Percentiles rank a stretch among this genome's conserved stretches.
Evolutionary conservation across 2,329 filamentous ascomycete genomes (phyloP).

Genomic region (Alternaria sp.): DNA sequence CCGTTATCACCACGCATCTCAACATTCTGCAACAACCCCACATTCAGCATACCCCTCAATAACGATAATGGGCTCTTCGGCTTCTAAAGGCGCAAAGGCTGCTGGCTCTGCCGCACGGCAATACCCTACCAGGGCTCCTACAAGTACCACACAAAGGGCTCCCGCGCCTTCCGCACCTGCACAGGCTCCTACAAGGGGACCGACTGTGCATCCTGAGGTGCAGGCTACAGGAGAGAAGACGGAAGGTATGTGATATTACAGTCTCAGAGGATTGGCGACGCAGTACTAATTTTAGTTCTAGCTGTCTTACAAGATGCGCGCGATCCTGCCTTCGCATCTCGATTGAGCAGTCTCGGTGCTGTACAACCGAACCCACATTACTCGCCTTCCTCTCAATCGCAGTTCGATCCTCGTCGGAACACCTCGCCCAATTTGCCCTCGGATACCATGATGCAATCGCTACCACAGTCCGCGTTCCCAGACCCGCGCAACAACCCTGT

Average conservation of each 20-base stretch:
- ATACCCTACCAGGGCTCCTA: constrained; percentile 62
- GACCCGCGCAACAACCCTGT: constrained; percentile 61
- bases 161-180: constrained; percentile 42
- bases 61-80: constrained; percentile 64
- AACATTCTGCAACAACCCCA: constrained; percentile 29
- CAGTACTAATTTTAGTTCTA: constrained; percentile 30
- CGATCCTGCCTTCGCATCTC: constrained; percentile 77
- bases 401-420: constrained; percentile 46
- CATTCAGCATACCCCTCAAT: constrained; percentile 14
- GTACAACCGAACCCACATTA: constrained; percentile 66
- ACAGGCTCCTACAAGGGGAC: constrained; percentile 46
- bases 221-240: constrained; percentile 51
- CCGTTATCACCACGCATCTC: constrained; percentile 37
- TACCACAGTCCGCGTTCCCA: constrained; percentile 43
- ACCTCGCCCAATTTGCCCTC: constrained; percentile 34
- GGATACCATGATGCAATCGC: constrained; percentile 44
- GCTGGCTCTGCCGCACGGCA: constrained; percentile 62
- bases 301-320: constrained; percentile 68
- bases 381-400: constrained; percentile 64
- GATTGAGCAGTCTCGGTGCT: constrained; percentile 73
- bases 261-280: neutral
- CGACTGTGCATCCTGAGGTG: constrained; percentile 52
- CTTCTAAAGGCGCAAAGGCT: constrained; percentile 64
- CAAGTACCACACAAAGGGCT: constrained; percentile 44
- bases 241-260: constrained; percentile 44